phyloP scores from a whole-genome alignment of 2,329 filamentous ascomycete genomes.

The Alternaria rosae region DNA sequence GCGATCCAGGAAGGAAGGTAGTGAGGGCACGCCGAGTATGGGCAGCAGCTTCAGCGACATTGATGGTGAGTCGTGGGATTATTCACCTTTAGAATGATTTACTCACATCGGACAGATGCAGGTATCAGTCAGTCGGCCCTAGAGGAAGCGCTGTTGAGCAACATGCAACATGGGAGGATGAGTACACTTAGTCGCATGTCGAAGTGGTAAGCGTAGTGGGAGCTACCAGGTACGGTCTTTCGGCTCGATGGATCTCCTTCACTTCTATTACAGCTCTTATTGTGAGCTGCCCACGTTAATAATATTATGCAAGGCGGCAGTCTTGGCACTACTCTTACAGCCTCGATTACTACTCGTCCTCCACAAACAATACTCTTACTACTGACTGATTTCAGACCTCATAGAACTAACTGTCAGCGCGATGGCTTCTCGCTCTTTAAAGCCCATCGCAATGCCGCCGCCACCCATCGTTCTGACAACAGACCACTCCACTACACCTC shows the following conservation, averaged over 20 bases:
- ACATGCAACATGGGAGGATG: conserved; percentile 72
- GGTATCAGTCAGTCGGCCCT: conserved; percentile 82
- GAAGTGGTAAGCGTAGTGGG: conserved; percentile 55
- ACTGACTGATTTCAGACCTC: neutral
- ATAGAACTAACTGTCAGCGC: neutral
- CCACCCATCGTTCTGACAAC: neutral
- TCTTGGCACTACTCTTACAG: conserved; percentile 8
- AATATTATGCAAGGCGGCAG: conserved; percentile 3
- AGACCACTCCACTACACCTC: conserved; percentile 1
- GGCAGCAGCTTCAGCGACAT: conserved; percentile 87
- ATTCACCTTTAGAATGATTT: neutral
- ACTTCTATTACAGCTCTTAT: neutral
- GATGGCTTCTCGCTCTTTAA: neutral
- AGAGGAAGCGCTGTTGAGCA: conserved; percentile 78
- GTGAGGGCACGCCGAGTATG: conserved; percentile 49
- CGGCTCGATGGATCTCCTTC: neutral
- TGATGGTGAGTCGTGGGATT: conserved; percentile 63
- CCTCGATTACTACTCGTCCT: neutral
- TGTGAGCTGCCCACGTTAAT: neutral
- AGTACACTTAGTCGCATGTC: conserved; percentile 73
- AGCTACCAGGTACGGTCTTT: neutral
- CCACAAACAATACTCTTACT: neutral
- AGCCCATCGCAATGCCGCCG: neutral
- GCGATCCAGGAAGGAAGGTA: conserved; percentile 37
- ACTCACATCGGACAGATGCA: conserved; percentile 63